These are phyloP conservation scores for Trichoderma sp. DNA, from an alignment of 2,329 filamentous ascomycete genomes.

Conservation along the genomic window DNA sequence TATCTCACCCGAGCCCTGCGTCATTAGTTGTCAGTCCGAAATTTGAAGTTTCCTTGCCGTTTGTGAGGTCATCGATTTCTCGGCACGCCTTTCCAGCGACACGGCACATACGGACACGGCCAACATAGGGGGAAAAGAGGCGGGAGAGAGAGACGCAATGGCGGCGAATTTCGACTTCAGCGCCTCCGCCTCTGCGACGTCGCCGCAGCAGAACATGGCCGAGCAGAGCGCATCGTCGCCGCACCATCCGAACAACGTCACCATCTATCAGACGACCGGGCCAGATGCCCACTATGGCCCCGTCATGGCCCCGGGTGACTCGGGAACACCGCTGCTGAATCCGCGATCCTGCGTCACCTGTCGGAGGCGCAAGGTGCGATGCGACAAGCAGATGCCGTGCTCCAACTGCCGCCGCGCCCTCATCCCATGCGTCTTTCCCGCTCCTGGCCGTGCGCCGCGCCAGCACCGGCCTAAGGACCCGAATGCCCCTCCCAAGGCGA, in stretches of 20 bases:
- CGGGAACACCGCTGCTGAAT: conserved; percentile 38
- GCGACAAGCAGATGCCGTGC: conserved; percentile 75
- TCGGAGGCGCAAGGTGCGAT: conserved; percentile 65
- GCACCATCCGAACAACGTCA: conserved; percentile 34
- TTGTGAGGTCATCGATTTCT: neutral
- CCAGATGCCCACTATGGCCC: conserved; percentile 38
- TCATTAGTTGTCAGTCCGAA: neutral
- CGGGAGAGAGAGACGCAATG: neutral
- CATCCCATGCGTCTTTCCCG: conserved; percentile 71
- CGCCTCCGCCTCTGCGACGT: conserved; percentile 19
- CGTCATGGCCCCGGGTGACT: conserved; percentile 34
- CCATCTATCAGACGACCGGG: conserved; percentile 41
- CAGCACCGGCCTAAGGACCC: conserved; percentile 64
- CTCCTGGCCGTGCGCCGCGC: conserved; percentile 68
- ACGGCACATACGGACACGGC: neutral
- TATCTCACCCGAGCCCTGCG: neutral
- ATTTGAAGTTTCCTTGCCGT: neutral
- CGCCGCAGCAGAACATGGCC: conserved; percentile 26
- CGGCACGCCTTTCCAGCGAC: neutral
- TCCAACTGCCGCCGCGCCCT: conserved; percentile 69
- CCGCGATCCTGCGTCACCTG: conserved; percentile 51
- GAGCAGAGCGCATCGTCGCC: conserved; percentile 19
- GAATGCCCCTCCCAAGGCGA: conserved; percentile 57
- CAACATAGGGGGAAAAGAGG: neutral
- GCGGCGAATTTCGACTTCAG: conserved; percentile 28